phyloP scores from a whole-genome alignment of 805 yeast species.

The Starmerella geochares region DNA sequence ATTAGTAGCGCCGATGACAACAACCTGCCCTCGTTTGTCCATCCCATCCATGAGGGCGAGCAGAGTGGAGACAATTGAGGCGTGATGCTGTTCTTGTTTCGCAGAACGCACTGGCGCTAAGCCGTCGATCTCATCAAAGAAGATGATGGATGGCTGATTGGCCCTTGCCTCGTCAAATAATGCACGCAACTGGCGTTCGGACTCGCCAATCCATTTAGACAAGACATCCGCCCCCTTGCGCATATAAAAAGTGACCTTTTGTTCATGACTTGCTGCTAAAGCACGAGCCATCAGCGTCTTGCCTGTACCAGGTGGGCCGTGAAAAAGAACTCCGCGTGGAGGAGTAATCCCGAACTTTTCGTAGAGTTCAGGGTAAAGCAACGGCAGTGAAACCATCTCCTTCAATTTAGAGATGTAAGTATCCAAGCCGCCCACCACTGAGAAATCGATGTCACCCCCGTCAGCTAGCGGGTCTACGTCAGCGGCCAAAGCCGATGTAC shows the following conservation, averaged over 20 bases:
- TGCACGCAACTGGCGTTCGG: slow-evolving; percentile 83
- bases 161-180: slow-evolving; percentile 92
- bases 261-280: slow-evolving; percentile 77
- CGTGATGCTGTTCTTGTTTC: slow-evolving; percentile 96
- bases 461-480: slow-evolving; percentile 74
- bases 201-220: slow-evolving; percentile 99
- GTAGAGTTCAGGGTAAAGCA: slow-evolving; percentile 86
- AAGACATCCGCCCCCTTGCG: slow-evolving; percentile 95
- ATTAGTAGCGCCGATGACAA: slow-evolving; percentile 96
- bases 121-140: slow-evolving; percentile 97
- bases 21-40: slow-evolving; percentile 97
- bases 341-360: slow-evolving; percentile 85
- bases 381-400: slow-evolving; percentile 92
- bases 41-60: slow-evolving; percentile 97
- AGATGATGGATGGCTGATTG: slow-evolving; percentile 90
- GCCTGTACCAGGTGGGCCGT: slow-evolving; percentile 99
- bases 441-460: slow-evolving; percentile 73
- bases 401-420: slow-evolving; percentile 83
- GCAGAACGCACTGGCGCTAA: slow-evolving; percentile 96
- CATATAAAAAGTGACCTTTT: slow-evolving; percentile 93
- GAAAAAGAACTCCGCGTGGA: slow-evolving; percentile 93
- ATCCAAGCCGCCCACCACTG: slow-evolving; percentile 84
- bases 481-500: slow-evolving; percentile 41
- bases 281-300: slow-evolving; percentile 97
- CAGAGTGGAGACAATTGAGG: slow-evolving; percentile 89